phyloP scores from a whole-genome alignment of 2,329 filamentous ascomycete genomes.

The Penicillium janthinellum region DNA sequence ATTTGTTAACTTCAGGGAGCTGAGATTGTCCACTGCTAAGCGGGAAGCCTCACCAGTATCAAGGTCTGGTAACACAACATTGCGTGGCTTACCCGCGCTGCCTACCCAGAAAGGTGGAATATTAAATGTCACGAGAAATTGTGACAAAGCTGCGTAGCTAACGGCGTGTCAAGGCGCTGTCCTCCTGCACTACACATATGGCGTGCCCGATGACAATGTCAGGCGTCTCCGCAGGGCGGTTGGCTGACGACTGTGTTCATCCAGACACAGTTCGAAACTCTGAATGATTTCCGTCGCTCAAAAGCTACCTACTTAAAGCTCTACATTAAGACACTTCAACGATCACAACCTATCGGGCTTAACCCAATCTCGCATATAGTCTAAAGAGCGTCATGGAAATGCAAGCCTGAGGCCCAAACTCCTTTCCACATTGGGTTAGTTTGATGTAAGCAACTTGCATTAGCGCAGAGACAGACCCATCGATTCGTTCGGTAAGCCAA shows the following conservation, averaged over 20 bases:
- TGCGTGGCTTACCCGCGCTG: constrained; percentile 29
- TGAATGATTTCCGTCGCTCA: too few relatives aligned
- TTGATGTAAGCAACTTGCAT: background rate
- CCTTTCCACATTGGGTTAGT: background rate
- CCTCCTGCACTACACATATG: constrained; percentile 26
- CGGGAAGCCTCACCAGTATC: constrained; percentile 28
- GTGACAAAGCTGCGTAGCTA: constrained; percentile 16
- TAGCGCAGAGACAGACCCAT: background rate
- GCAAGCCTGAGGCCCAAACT: background rate
- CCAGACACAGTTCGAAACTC: too few relatives aligned
- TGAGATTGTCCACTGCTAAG: constrained; percentile 32
- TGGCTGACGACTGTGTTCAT: too few relatives aligned
- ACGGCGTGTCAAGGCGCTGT: constrained; percentile 7
- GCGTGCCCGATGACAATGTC: background rate
- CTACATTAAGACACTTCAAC: too few relatives aligned
- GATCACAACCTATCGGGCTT: background rate
- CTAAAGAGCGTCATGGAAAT: background rate
- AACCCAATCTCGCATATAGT: background rate
- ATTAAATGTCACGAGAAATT: constrained; percentile 21
- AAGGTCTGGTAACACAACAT: constrained; percentile 25
- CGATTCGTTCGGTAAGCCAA: background rate
- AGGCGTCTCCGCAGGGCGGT: too few relatives aligned
- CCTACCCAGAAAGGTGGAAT: constrained; percentile 25
- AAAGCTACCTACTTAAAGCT: too few relatives aligned
- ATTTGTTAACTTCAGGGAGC: constrained; percentile 10